Evolutionary conservation across 768 basidiomycete species (phyloP), one percentile per base, ranked within the genome.

Genomic region (Tephrocybe sp.): DNA sequence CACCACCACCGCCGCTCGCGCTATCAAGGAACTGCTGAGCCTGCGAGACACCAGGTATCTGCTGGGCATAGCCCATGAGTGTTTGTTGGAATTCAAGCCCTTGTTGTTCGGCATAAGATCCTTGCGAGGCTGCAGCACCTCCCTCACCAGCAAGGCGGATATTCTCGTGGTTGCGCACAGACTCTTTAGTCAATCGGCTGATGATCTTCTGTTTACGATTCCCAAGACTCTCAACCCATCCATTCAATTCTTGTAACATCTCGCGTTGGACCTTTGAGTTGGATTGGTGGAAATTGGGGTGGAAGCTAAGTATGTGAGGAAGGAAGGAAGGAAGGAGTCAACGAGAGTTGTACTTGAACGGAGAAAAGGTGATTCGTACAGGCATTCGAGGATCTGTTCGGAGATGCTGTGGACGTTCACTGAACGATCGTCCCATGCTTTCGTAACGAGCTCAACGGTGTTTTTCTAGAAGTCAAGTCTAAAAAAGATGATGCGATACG

Each of bases 341-440:
- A 45, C 38, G 13, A 27, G 25, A 18, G 18, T 16, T 13, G 16
- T 40, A 16, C n/a, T n/a, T n/a, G n/a, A n/a, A n/a, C n/a, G n/a
- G n/a, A 11, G 23, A 37, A 13, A 25, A 16, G 19, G 37, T 38
- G n/a, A 19, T 38, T 6, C 37, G 27, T 60, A 86, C 86, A 90
- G 59, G 73, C 81, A 83, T 54, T 83, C 75, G 5, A 87, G 64
- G 47, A 84, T 69, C 13, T 88, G 85, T 41, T 88, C 85, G 0
- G 75, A 78, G 9, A 80, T 57, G 31, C 72, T 64, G 51, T 75
- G 73, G 11, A 81, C 75, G 58, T 89, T 81, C 19, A 82, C 58
- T 0, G 77, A 80, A 37, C 61, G 65, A 56, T 91, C 83, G 55
- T 92, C 89, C 91, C 91, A 94, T 9, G 91, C 90, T 57, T 83